These are phyloP conservation scores for Sugiyamaella pinicola DNA, from an alignment of 1,139 yeast species.

Conservation along the genomic window DNA sequence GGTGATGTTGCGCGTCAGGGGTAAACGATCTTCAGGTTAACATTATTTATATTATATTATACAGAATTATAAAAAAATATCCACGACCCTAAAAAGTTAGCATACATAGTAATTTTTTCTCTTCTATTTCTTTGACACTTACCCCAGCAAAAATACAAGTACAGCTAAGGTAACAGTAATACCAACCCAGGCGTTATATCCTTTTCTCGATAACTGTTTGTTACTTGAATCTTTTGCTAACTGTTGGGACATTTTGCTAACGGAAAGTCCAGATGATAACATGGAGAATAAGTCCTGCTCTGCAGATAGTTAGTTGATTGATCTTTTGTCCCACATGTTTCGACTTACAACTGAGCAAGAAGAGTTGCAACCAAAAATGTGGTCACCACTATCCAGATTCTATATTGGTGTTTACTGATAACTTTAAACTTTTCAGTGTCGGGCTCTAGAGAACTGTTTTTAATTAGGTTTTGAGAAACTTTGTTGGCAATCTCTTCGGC, in stretches of 20 bases:
- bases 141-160: constrained; percentile 2
- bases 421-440: constrained; percentile 8
- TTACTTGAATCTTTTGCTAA: background rate
- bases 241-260: background rate
- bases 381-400: constrained; percentile 13
- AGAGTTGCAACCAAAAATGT: constrained; percentile 13
- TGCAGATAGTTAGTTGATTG: constrained; percentile 1
- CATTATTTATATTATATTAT: background rate
- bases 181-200: constrained; percentile 14
- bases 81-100: constrained; percentile 3
- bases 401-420: constrained; percentile 8
- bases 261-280: constrained; percentile 1
- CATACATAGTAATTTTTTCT: too few species aligned
- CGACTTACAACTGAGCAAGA: constrained; percentile 9
- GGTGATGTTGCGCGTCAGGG: background rate
- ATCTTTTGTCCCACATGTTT: background rate
- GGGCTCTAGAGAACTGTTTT: constrained; percentile 4
- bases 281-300: constrained; percentile 7
- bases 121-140: background rate
- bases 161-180: constrained; percentile 8
- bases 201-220: constrained; percentile 3
- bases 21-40: background rate
- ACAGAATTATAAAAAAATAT: constrained; percentile 3
- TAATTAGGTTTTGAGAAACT: constrained; percentile 13
- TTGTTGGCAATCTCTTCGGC: constrained; percentile 11